phyloP scores from a whole-genome alignment of 208 protist genomes.

The Leptomonas pyrrhocoris region DNA sequence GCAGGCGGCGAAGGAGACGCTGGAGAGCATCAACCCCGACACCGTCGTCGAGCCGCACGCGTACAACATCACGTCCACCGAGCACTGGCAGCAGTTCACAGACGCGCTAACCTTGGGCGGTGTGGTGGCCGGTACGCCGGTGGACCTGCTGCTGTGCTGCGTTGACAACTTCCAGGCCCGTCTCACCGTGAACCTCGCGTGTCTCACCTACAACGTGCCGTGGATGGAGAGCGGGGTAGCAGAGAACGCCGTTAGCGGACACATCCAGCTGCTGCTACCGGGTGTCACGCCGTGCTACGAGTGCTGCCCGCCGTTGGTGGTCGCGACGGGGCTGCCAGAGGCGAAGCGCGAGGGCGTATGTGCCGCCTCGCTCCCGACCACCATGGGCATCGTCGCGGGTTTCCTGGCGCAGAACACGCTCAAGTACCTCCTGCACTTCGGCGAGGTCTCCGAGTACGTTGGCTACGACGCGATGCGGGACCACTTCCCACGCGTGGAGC shows the following conservation, averaged over 20 bases:
- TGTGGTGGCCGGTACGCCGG: slow-evolving; percentile 40
- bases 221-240: slow-evolving; percentile 97
- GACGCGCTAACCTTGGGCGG: slow-evolving; percentile 67
- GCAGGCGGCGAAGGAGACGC: slow-evolving; percentile 83
- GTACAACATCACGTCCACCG: slow-evolving; percentile 94
- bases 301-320: slow-evolving; percentile 94
- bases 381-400: slow-evolving; percentile 96
- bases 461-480: slow-evolving; percentile 96
- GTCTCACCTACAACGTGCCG: slow-evolving; percentile 79
- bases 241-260: slow-evolving; percentile 97
- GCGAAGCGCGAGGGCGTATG: slow-evolving; percentile 96
- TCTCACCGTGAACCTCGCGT: slow-evolving; percentile 95
- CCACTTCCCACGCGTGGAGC: slow-evolving; percentile 92
- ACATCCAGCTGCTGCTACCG: slow-evolving; percentile 96
- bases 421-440: slow-evolving; percentile 95
- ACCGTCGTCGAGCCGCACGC: slow-evolving; percentile 90
- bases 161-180: slow-evolving; percentile 98
- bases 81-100: slow-evolving; percentile 91
- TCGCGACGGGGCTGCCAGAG: slow-evolving; percentile 92
- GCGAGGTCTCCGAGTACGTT: slow-evolving; percentile 92
- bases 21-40: slow-evolving; percentile 96
- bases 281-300: slow-evolving; percentile 92
- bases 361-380: slow-evolving; percentile 97
- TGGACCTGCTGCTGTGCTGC: slow-evolving; percentile 95
- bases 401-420: slow-evolving; percentile 96